These are phyloP conservation scores for Colletotrichum paranaense DNA, from an alignment of 2,329 filamentous ascomycete genomes.

Conservation along the genomic window DNA sequence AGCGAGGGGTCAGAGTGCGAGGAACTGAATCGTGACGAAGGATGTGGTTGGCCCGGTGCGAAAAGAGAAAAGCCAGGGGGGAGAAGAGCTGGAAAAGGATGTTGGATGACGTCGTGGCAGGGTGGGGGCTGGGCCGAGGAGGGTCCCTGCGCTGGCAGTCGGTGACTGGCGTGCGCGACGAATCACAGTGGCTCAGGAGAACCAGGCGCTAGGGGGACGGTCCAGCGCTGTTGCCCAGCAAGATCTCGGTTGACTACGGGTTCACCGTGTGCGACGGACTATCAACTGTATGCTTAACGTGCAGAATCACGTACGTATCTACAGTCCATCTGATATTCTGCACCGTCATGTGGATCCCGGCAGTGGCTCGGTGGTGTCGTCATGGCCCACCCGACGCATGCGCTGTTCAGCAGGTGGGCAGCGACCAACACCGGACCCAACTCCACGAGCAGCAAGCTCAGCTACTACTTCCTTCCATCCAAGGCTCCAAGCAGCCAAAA, in stretches of 20 bases:
- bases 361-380: conserved; percentile 36
- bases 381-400: conserved; percentile 29
- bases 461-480: background rate
- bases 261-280: background rate
- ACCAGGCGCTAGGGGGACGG: background rate
- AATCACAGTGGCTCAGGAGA: conserved; percentile 10
- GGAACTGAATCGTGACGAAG: background rate
- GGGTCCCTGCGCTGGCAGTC: conserved; percentile 20
- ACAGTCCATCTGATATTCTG: too few relatives aligned
- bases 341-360: conserved; percentile 1
- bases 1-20: background rate
- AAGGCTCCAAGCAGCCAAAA: background rate
- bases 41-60: conserved; percentile 8
- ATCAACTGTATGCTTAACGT: background rate
- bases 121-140: conserved; percentile 4
- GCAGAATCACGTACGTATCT: too few relatives aligned
- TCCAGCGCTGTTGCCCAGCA: conserved; percentile 17
- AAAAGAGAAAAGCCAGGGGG: background rate
- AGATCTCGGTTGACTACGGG: background rate
- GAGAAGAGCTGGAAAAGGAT: background rate
- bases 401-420: conserved; percentile 23
- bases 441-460: background rate
- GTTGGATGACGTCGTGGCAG: conserved; percentile 22
- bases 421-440: conserved; percentile 1
- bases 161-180: background rate